Evolutionary conservation across 1,284 basidiomycete genomes (phyloP).

Genomic region (Trichosporon asahii): DNA sequence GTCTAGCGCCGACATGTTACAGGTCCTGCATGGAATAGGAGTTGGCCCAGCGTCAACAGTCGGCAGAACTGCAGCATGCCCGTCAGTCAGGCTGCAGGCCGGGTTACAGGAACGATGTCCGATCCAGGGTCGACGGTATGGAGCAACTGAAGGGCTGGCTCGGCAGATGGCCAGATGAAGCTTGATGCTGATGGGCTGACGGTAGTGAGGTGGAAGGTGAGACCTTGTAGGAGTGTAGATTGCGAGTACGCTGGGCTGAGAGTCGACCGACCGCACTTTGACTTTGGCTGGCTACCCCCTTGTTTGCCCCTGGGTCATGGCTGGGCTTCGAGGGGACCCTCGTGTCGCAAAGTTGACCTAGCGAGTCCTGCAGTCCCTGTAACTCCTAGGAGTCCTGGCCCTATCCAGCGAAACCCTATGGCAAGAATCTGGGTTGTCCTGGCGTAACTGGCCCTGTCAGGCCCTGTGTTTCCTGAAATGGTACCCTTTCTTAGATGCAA

Average conservation of each 20-base stretch:
- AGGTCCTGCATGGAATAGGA: not conserved
- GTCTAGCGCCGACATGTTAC: not conserved
- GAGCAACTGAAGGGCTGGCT: not conserved
- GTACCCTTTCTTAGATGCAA: not conserved
- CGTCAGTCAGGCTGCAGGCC: not conserved
- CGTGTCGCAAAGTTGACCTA: not conserved
- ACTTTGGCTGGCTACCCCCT: not conserved
- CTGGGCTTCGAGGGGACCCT: not conserved
- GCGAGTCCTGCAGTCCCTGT: not conserved
- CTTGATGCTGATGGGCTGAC: not conserved
- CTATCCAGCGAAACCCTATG: not conserved
- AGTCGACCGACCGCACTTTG: not conserved
- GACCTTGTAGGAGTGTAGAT: not conserved
- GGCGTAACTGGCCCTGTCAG: not conserved
- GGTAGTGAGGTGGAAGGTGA: not conserved
- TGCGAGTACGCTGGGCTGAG: no score
- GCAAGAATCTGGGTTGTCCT: conserved; percentile 7
- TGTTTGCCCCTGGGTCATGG: not conserved
- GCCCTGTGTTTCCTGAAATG: not conserved
- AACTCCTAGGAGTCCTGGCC: not conserved
- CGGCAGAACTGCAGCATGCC: not conserved
- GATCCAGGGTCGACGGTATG: not conserved
- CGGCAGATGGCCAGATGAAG: not conserved
- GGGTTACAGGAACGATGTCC: not conserved
- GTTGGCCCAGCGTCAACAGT: not conserved